A percentile compares a stretch with the other conserved stretches of the same genome.
Evolutionary conservation across 495 filamentous ascomycete genomes (phyloP).

Genomic region (Hypoxylon fuscum): DNA sequence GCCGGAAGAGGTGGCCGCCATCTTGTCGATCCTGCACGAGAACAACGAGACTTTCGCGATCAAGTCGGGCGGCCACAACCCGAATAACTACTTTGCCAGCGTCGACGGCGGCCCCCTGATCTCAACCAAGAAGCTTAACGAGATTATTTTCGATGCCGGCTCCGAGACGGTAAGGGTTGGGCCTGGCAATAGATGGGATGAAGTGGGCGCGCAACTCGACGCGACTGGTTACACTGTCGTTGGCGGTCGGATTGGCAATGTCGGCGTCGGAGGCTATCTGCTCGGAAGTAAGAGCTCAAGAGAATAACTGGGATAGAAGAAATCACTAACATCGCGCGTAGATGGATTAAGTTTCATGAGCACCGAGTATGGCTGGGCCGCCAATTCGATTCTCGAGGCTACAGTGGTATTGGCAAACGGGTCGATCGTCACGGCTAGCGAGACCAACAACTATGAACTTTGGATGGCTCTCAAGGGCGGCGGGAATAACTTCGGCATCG

Average conservation of each 20-base stretch:
- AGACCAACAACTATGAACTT: constrained; percentile 50
- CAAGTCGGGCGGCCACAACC: constrained; percentile 62
- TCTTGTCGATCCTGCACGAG: constrained; percentile 44
- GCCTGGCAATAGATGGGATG: constrained; percentile 60
- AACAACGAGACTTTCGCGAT: constrained; percentile 58
- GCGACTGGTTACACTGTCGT: constrained; percentile 54
- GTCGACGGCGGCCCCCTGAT: constrained; percentile 63
- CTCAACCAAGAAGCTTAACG: constrained; percentile 57
- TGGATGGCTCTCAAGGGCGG: constrained; percentile 58
- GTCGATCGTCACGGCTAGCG: constrained; percentile 59
- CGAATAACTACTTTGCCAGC: constrained; percentile 62
- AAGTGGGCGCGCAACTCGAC: constrained; percentile 59
- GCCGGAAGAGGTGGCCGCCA: constrained; percentile 47
- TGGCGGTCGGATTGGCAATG: constrained; percentile 61
- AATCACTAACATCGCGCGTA: constrained; percentile 30
- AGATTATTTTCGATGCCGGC: constrained; percentile 55
- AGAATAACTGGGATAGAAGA: background rate
- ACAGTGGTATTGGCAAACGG: constrained; percentile 67
- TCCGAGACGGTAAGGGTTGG: constrained; percentile 56
- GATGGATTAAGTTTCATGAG: constrained; percentile 61
- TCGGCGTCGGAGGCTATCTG: constrained; percentile 56
- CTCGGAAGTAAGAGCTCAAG: constrained; percentile 42
- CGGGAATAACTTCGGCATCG: constrained; percentile 61
- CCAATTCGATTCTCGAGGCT: constrained; percentile 62
- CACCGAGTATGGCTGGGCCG: constrained; percentile 66